phyloP scores from a whole-genome alignment of 2,329 filamentous ascomycete species.

The Cytospora piceicola region DNA sequence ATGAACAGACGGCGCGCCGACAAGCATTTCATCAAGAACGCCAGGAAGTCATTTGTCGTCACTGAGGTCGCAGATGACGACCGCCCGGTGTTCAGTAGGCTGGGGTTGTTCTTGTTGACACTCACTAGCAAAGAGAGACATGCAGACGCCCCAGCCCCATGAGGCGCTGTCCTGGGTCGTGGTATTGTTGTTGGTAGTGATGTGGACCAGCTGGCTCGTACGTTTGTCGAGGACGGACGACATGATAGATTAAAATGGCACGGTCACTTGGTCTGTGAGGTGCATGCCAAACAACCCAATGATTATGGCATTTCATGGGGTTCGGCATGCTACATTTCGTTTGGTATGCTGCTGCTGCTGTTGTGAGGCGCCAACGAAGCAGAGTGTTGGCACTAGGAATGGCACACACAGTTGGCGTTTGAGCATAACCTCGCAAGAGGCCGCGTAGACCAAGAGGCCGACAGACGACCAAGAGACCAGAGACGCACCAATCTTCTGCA shows the following conservation, averaged over 20 bases:
- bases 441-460: neutral
- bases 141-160: slow-evolving; percentile 1
- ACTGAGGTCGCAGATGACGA: slow-evolving; percentile 67
- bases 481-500: neutral
- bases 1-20: slow-evolving; percentile 87
- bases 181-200: neutral
- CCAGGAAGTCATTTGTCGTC: slow-evolving; percentile 68
- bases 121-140: slow-evolving; percentile 48
- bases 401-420: neutral
- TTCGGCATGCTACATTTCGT: neutral
- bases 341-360: neutral
- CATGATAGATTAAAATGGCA: no score
- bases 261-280: neutral
- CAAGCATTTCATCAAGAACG: slow-evolving; percentile 73
- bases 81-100: slow-evolving; percentile 57
- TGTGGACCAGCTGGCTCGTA: neutral
- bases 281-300: neutral
- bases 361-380: neutral
- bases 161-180: neutral
- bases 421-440: neutral
- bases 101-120: slow-evolving; percentile 64
- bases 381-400: neutral
- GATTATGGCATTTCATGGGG: neutral
- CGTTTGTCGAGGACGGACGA: neutral
- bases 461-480: neutral